Evolutionary conservation across 2,329 filamentous ascomycete genomes (phyloP), one percentile per base, ranked within the genome.

Genomic region (Pezicula carpinea): DNA sequence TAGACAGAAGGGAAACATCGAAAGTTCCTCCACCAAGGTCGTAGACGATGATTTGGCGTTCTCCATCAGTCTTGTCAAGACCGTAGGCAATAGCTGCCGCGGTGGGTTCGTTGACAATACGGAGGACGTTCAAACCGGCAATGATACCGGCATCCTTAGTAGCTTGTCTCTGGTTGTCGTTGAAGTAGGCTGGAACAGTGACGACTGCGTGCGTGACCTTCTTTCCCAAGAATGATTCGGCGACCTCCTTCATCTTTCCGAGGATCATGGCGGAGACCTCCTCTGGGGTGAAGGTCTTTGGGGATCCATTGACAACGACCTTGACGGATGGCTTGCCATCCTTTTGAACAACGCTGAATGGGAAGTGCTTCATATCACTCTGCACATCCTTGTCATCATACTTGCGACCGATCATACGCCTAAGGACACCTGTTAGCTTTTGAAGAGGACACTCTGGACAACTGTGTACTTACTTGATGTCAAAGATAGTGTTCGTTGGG

Each of bases 171-270:
- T 96, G 91, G 74, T 90, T 91, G 77, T 96, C 91, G 75, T 95
- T 96, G 87, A 96, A 96, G 79, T 96, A 96, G 73, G 90, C 89
- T 61, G 91, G 90, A 59, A 96, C 91, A 53, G 91, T 96, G 57
- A 96, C 90, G 64, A 96, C 87, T 63, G 87, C 87, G 77, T 90
- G 86, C 67, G 83, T 88, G 54, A 91, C 85, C 72, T 87, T 87
- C 78, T 89, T 85, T 68, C 85, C 85, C 46, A 91, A 75, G 69
- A 88, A 90, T 64, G 76, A 73, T 75, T 91, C 87, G 60, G 87
- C 85, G 55, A 87, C 82, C 66, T 88, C 84, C 80, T 87, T 88
- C 86, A 90, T 90, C 80, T 89, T 88, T 69, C 82, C 81, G 53
- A 89, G 74, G 66, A 90, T 82, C 82, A 90, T 89, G 68, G 87